Percentiles rank a stretch among this genome's conserved stretches.
Evolutionary conservation across 495 filamentous ascomycete species (phyloP).

Genomic region (Podospora fimiseda): DNA sequence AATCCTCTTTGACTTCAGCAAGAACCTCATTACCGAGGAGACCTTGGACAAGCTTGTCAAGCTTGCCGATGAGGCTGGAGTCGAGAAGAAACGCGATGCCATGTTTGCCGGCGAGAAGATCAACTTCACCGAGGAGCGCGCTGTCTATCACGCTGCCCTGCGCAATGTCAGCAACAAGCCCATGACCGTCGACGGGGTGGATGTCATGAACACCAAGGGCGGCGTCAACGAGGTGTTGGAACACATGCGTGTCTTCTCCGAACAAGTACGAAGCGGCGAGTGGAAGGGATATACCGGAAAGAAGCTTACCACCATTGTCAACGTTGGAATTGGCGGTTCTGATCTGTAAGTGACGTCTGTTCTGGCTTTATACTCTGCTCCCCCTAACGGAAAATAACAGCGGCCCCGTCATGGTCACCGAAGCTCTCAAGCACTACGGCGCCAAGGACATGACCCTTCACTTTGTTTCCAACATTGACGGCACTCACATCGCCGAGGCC

Average conservation of each 20-base stretch:
- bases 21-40: constrained; percentile 94
- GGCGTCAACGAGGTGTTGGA: constrained; percentile 85
- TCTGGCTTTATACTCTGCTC: not conserved
- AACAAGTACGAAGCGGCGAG: constrained; percentile 86
- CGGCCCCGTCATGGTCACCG: constrained; percentile 96
- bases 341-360: constrained; percentile 66
- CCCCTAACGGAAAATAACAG: constrained; percentile 36
- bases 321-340: constrained; percentile 96
- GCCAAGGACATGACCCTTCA: constrained; percentile 78
- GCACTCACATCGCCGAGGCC: constrained; percentile 94
- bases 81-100: constrained; percentile 89
- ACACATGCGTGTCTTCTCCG: constrained; percentile 96
- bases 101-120: constrained; percentile 98
- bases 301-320: constrained; percentile 92
- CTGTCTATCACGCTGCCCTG: constrained; percentile 91
- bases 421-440: constrained; percentile 91
- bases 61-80: constrained; percentile 80
- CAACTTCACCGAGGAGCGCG: constrained; percentile 96
- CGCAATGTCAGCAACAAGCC: constrained; percentile 78
- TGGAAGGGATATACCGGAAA: constrained; percentile 99
- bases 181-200: constrained; percentile 90
- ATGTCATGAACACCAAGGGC: constrained; percentile 68
- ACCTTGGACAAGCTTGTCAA: constrained; percentile 79
- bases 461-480: constrained; percentile 99
- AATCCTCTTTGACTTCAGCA: constrained; percentile 96